phyloP scores from a whole-genome alignment of 1,284 basidiomycete species.

The Sparassis latifolia region DNA sequence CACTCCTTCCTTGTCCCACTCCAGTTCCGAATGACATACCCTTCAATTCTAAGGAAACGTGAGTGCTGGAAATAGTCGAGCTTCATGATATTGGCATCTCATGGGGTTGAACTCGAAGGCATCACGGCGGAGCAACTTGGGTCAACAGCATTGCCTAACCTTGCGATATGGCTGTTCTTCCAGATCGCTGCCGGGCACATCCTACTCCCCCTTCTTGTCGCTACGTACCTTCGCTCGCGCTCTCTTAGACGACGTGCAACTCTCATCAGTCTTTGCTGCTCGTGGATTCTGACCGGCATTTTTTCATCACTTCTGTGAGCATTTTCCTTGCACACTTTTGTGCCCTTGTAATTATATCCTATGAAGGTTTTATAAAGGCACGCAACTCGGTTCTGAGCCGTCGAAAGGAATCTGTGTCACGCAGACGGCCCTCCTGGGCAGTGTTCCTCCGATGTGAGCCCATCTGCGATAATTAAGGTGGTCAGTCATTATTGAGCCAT shows the following conservation, averaged over 20 bases:
- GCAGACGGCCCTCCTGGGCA: constrained; percentile 37
- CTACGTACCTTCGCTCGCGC: constrained; percentile 38
- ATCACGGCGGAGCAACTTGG: constrained; percentile 14
- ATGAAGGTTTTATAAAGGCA: constrained; percentile 26
- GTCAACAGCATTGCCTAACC: constrained; percentile 13
- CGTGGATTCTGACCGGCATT: constrained; percentile 33
- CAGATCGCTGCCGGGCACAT: constrained; percentile 44
- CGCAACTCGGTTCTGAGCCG: constrained; percentile 34
- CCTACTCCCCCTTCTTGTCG: constrained; percentile 40
- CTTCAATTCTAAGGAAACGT: not conserved
- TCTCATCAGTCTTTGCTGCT: constrained; percentile 46
- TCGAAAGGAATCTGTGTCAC: constrained; percentile 33
- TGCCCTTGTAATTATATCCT: constrained; percentile 27
- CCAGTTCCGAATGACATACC: not conserved
- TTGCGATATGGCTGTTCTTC: constrained; percentile 35
- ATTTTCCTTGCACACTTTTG: constrained; percentile 1
- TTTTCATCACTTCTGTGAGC: constrained; percentile 36
- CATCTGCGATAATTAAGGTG: not conserved
- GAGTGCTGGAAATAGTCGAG: not conserved
- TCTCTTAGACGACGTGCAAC: constrained; percentile 37
- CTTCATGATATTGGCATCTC: not conserved
- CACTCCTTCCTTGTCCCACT: not conserved
- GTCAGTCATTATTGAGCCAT: too few species aligned
- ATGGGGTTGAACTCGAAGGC: constrained; percentile 6
- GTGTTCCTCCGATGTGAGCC: constrained; percentile 39